These are phyloP conservation scores for Apophysomyces elegans DNA, from an alignment of 371 early-diverging fungal species.

Conservation along the genomic window DNA sequence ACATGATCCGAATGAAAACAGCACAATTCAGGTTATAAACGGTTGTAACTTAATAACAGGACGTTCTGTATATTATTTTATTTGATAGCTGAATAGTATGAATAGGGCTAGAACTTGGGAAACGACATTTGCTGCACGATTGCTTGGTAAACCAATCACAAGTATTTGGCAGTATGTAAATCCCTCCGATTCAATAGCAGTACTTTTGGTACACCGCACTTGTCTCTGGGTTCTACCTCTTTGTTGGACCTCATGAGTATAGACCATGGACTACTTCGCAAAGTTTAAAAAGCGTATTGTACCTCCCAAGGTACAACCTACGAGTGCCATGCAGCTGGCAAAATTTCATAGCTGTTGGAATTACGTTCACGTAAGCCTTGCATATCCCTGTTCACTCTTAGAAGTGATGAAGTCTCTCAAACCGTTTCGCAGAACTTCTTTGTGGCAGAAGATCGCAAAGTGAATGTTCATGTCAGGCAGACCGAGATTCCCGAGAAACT, in stretches of 20 bases:
- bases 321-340: slow-evolving; percentile 60
- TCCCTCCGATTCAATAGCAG: background rate
- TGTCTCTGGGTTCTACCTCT: background rate
- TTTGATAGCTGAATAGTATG: too few species aligned
- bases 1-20: too few species aligned
- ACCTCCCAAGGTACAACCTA: slow-evolving; percentile 58
- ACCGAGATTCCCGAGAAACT: slow-evolving; percentile 78
- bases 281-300: slow-evolving; percentile 62
- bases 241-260: slow-evolving; percentile 5
- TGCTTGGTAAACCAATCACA: too few species aligned
- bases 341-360: slow-evolving; percentile 75
- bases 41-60: too few species aligned
- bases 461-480: slow-evolving; percentile 55
- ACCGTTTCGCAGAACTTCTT: slow-evolving; percentile 47
- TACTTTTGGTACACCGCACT: background rate
- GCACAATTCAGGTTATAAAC: too few species aligned
- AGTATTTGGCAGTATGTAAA: too few species aligned
- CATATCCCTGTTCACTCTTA: background rate
- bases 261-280: slow-evolving; percentile 58
- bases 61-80: too few species aligned
- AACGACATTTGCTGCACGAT: too few species aligned
- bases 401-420: background rate
- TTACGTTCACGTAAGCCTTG: slow-evolving; percentile 52
- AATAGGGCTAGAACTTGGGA: too few species aligned
- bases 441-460: slow-evolving; percentile 53